Conservation (phyloP, 192 early-diverging fungal species). For the Coemansia sp. region DNA sequence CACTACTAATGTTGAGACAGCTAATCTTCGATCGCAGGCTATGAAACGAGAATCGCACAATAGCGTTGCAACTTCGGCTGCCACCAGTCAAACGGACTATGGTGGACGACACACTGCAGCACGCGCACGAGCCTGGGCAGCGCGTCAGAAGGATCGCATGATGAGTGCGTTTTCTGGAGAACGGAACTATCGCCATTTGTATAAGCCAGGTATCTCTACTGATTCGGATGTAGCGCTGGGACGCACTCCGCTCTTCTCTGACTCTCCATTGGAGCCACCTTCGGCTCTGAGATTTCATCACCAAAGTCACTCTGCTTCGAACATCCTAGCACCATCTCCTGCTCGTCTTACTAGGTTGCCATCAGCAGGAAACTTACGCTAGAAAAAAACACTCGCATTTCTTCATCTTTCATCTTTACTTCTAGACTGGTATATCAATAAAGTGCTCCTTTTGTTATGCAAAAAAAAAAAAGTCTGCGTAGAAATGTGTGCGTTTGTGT, state of each 20-base stretch:
- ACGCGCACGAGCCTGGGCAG: conserved; percentile 45
- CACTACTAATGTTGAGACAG: not conserved
- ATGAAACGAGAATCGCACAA: conserved; percentile 26
- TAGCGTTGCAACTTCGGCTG: conserved; percentile 14
- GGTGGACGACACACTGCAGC: conserved; percentile 49
- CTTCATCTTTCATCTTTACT: not conserved
- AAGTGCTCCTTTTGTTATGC: not conserved
- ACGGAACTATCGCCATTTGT: conserved; percentile 10
- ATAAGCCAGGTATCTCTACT: conserved; percentile 1
- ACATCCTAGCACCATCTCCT: conserved; percentile 9
- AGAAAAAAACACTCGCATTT: not conserved
- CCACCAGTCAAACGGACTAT: conserved; percentile 18
- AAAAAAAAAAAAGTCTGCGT: not conserved
- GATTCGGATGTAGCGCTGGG: conserved; percentile 15
- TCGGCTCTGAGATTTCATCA: conserved; percentile 30
- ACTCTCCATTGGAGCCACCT: conserved; percentile 13
- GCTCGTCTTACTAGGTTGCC: conserved; percentile 1
- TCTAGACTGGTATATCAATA: not conserved
- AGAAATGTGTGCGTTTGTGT: not conserved
- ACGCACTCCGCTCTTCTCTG: not conserved
- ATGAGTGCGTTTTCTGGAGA: conserved; percentile 32
- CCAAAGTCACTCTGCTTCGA: conserved; percentile 33
- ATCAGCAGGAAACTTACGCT: conserved; percentile 8
- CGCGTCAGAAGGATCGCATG: conserved; percentile 39
- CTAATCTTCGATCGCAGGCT: conserved; percentile 3